Conservation (phyloP, 306 rosid species). For the Rubus parviflorus region DNA sequence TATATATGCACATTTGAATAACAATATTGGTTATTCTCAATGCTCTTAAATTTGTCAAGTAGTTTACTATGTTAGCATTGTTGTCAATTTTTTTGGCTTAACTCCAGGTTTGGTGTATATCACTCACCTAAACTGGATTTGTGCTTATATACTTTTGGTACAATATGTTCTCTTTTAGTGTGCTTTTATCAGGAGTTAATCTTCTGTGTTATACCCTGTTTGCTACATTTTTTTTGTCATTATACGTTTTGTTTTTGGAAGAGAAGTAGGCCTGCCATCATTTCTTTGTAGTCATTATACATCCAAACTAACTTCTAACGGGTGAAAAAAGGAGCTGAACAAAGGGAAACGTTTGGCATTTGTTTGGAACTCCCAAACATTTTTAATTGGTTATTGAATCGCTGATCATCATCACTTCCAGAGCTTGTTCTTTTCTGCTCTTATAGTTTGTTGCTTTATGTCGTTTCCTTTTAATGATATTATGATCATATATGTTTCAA, state of each 20-base stretch:
- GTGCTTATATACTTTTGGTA: not conserved
- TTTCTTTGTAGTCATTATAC: not conserved
- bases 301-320: not conserved
- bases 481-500: constrained; percentile 14
- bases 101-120: not conserved
- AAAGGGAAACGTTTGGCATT: not conserved
- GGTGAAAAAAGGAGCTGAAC: constrained; percentile 5
- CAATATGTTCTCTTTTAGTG: not conserved
- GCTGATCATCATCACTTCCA: not conserved
- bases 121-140: not conserved
- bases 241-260: not conserved
- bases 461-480: not conserved
- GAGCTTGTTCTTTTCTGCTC: not conserved
- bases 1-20: not conserved
- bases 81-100: not conserved
- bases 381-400: not conserved
- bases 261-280: not conserved
- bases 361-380: not conserved
- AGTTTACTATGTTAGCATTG: not conserved
- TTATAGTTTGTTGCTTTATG: not conserved
- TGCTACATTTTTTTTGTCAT: not conserved
- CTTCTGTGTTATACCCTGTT: not conserved
- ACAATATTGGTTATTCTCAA: not conserved
- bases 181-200: not conserved
- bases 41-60: not conserved